Evolutionary conservation across 2,329 filamentous ascomycete genomes (phyloP), one percentile per base, ranked within the genome.

Genomic region (Alternaria tenuissima): DNA sequence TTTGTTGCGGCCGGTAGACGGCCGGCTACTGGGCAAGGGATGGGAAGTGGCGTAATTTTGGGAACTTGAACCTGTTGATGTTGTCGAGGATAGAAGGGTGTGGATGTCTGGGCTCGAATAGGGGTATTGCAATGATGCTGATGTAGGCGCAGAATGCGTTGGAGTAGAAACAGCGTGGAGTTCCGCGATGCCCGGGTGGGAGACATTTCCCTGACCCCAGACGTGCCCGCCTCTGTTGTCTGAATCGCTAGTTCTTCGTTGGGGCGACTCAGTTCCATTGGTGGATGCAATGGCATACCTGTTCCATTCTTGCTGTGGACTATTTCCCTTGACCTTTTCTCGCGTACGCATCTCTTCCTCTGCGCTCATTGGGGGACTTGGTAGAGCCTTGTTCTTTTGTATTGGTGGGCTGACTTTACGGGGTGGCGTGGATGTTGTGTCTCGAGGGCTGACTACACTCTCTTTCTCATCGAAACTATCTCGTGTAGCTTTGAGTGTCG

Each of bases 381-480:
- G 73, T 0, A 78, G 62, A 32, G 73, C 73, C 57, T 77, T 77
- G 67, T 77, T 76, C 22, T 71, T 75, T 47, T 57, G 62, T 1
- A 78, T 56, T 2, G 69, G 70, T 7, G 67, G 68, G 8, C 66
- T 69, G 32, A 64, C 56, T 46, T 48, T 61, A 6, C 60, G 59
- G 1, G 65, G 61, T 16, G 63, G 66, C 3, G 53, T 62, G 6
- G 63, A 46, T 16, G 57, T 51, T 22, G 56, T 42, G 14, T 55
- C 22, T 26, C 59, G 59, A 11, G 57, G 38, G 18, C 46, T 34
- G 18, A 32, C 57, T 6, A 42, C 46, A 16, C 65, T 69, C 18
- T 69, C 69, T 14, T 67, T 70, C 39, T 68, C 69, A 5, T 67
- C 66, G 1, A 20, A 39, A 30, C 20, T 48, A 8, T 47, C 20